Evolutionary conservation across 371 early-diverging fungal genomes (phyloP).

Genomic region (Mucor racemosus): DNA sequence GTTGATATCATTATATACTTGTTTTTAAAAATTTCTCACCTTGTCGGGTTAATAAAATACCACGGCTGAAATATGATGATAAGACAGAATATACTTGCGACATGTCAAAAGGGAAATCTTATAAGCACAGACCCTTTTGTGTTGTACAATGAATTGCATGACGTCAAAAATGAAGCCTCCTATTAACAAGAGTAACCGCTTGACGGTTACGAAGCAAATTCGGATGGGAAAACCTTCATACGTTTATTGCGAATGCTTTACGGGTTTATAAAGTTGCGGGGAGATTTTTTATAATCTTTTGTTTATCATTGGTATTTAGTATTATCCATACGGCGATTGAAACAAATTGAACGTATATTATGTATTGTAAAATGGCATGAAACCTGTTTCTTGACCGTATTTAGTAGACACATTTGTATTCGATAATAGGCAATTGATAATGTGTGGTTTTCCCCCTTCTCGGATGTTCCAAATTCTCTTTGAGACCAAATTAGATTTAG

Average conservation of each 20-base stretch:
- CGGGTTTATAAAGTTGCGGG: slow-evolving; percentile 5
- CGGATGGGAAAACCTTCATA: slow-evolving; percentile 11
- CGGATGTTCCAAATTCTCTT: slow-evolving; percentile 9
- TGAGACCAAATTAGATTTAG: slow-evolving; percentile 6
- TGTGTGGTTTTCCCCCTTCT: slow-evolving; percentile 7
- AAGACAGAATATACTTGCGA: too few species aligned
- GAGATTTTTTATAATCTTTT: background rate
- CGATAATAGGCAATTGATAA: background rate
- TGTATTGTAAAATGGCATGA: slow-evolving; percentile 6
- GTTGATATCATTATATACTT: too few species aligned
- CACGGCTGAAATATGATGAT: too few species aligned
- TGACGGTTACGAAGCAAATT: slow-evolving; percentile 6
- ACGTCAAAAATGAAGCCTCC: background rate
- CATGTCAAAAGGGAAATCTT: slow-evolving; percentile 3
- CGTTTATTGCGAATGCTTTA: background rate
- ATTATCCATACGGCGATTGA: slow-evolving; percentile 5
- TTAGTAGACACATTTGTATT: too few species aligned
- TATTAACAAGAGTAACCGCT: background rate
- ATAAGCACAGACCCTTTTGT: background rate
- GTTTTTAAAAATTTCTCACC: too few species aligned
- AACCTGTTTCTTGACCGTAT: slow-evolving; percentile 10
- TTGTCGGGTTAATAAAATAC: background rate
- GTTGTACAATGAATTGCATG: background rate
- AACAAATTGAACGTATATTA: background rate
- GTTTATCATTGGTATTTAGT: slow-evolving; percentile 2